A percentile compares a stretch with the other conserved stretches of the same genome.
phyloP scores from a whole-genome alignment of 805 yeast species.

The Nakazawaea pomicola region DNA sequence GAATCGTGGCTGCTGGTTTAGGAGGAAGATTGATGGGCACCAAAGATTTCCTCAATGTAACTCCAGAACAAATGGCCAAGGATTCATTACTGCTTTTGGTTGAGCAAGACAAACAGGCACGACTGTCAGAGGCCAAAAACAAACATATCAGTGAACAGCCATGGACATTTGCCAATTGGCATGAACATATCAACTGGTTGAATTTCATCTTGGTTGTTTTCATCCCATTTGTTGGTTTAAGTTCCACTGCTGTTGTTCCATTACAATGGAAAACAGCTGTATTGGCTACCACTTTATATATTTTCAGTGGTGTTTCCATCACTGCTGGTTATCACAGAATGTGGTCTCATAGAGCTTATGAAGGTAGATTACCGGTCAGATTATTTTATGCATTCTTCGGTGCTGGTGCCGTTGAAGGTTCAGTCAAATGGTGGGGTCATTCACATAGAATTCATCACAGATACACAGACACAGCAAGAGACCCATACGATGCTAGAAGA shows the following conservation, averaged over 20 bases:
- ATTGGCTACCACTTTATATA: slow-evolving; percentile 48
- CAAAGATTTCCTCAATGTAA: slow-evolving; percentile 60
- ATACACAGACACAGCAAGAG: slow-evolving; percentile 78
- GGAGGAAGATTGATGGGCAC: slow-evolving; percentile 83
- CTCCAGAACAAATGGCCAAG: slow-evolving; percentile 56
- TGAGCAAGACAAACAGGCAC: slow-evolving; percentile 38
- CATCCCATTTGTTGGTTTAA: slow-evolving; percentile 53
- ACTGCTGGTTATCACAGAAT: slow-evolving; percentile 84
- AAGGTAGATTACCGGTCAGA: slow-evolving; percentile 55
- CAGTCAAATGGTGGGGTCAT: slow-evolving; percentile 88
- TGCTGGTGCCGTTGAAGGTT: slow-evolving; percentile 79
- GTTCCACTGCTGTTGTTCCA: slow-evolving; percentile 38
- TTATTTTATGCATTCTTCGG: slow-evolving; percentile 72
- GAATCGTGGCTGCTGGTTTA: slow-evolving; percentile 73
- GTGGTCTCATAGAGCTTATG: slow-evolving; percentile 72
- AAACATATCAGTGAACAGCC: slow-evolving; percentile 74
- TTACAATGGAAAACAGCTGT: slow-evolving; percentile 42
- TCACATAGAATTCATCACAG: slow-evolving; percentile 83
- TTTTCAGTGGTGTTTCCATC: slow-evolving; percentile 65
- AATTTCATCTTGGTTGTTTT: slow-evolving; percentile 60
- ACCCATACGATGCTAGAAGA: slow-evolving; percentile 80
- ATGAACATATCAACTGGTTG: slow-evolving; percentile 73
- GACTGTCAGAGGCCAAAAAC: slow-evolving; percentile 32
- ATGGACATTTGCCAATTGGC: slow-evolving; percentile 72
- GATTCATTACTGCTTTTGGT: slow-evolving; percentile 45